Conservation (phyloP, 139 green algal genomes). For the Chlamydomonas sp. region DNA sequence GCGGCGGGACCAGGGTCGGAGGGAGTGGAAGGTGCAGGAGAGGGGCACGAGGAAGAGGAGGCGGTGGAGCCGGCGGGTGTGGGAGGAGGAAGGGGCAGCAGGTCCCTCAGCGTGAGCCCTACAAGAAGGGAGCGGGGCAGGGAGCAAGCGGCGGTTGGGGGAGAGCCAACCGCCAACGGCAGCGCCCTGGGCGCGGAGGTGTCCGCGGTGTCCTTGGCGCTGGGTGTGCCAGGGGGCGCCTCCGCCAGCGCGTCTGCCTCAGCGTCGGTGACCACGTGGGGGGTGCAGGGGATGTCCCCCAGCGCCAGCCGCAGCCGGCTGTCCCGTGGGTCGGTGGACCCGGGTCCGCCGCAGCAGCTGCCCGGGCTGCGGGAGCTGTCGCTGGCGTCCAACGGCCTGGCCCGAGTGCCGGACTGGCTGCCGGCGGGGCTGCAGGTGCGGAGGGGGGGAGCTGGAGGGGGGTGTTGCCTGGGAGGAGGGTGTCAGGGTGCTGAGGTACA, state of each 20-base stretch:
- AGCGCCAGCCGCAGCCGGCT: background rate
- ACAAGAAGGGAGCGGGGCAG: too few relatives aligned
- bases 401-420: constrained; percentile 23
- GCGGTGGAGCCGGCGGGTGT: background rate
- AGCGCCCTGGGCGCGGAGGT: constrained; percentile 2
- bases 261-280: background rate
- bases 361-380: constrained; percentile 14
- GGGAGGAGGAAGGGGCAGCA: too few relatives aligned
- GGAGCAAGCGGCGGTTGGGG: too few relatives aligned
- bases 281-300: background rate
- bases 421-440: constrained; percentile 13
- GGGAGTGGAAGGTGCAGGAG: background rate
- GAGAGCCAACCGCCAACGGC: background rate
- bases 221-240: background rate
- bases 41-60: background rate
- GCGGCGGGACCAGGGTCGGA: background rate
- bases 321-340: background rate
- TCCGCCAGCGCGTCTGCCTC: background rate
- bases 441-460: too few relatives aligned
- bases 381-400: constrained; percentile 7
- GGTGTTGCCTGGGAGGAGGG: too few relatives aligned
- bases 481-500: too few relatives aligned
- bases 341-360: background rate
- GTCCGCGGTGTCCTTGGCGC: constrained; percentile 13
- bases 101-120: too few relatives aligned